A percentile compares a stretch with the other conserved stretches of the same genome.
Evolutionary conservation across 495 filamentous ascomycete species (phyloP).

Genomic region (Podospora pseudoanserina): DNA sequence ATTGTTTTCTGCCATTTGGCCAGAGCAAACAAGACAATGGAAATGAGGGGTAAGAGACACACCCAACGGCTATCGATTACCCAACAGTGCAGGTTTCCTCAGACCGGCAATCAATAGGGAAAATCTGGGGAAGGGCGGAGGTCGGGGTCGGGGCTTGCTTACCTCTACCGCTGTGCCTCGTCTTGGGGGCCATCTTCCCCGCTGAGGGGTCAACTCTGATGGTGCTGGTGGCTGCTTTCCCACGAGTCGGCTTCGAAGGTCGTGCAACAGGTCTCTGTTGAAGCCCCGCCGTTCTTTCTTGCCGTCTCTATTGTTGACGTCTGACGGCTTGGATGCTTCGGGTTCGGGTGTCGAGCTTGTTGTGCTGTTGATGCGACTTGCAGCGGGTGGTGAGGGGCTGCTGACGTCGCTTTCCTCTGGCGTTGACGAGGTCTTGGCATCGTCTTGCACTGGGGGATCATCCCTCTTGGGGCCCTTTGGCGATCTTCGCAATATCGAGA

Average conservation of each 20-base stretch:
- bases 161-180: constrained; percentile 17
- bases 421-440: constrained; percentile 16
- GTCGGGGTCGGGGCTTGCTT: neutral
- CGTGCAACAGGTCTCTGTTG: constrained; percentile 37
- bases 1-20: neutral
- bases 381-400: neutral
- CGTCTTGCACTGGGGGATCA: constrained; percentile 16
- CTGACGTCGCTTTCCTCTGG: neutral
- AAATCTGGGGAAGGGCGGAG: constrained; percentile 4
- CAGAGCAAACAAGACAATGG: constrained; percentile 1
- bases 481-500: constrained; percentile 30
- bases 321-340: neutral
- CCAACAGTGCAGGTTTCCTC: neutral
- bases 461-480: constrained; percentile 18
- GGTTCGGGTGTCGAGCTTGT: neutral
- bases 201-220: constrained; percentile 29
- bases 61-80: neutral
- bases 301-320: constrained; percentile 12
- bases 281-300: constrained; percentile 32
- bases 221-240: constrained; percentile 23
- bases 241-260: constrained; percentile 28
- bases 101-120: neutral
- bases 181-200: constrained; percentile 21
- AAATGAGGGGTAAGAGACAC: neutral
- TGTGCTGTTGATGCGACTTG: neutral